Conservation (phyloP, 1,284 basidiomycete genomes). For the Cryptococcus sp. region DNA sequence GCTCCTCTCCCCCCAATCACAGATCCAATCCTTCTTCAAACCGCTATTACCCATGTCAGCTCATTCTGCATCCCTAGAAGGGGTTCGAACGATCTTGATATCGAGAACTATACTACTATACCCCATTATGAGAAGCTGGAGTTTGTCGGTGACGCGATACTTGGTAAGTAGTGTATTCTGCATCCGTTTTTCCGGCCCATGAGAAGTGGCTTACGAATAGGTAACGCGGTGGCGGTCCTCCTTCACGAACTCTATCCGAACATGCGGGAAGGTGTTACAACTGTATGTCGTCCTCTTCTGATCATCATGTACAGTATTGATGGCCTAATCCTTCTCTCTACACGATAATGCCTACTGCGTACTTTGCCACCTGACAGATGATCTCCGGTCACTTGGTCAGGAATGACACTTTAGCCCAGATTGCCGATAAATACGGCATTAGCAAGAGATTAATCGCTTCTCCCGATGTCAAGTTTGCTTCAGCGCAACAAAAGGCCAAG, state of each 20-base stretch:
- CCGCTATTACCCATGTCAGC: conserved; percentile 26
- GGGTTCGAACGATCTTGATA: conserved; percentile 7
- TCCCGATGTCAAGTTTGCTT: conserved; percentile 6
- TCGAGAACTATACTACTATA: conserved; percentile 4
- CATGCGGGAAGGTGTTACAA: conserved; percentile 20
- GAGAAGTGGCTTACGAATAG: background rate
- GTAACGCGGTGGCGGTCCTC: conserved; percentile 2
- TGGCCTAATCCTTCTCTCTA: background rate
- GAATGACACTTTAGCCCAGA: conserved; percentile 30
- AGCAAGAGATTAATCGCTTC: conserved; percentile 17
- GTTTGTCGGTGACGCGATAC: conserved; percentile 36
- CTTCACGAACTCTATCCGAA: conserved; percentile 29
- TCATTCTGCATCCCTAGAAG: conserved; percentile 5
- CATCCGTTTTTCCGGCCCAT: background rate
- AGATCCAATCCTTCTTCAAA: conserved; percentile 11
- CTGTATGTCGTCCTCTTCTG: conserved; percentile 12
- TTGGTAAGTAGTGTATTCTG: conserved; percentile 15
- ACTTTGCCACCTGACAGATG: background rate
- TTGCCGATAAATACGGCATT: conserved; percentile 25
- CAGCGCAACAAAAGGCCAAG: conserved; percentile 15
- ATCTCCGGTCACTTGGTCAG: conserved; percentile 14
- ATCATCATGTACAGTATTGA: background rate
- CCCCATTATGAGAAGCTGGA: conserved; percentile 43
- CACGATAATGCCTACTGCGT: too few species aligned
- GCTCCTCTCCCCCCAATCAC: conserved; percentile 32